Evolutionary conservation across 2,329 filamentous ascomycete genomes (phyloP).

Genomic region (Plenodomus lindquistii): DNA sequence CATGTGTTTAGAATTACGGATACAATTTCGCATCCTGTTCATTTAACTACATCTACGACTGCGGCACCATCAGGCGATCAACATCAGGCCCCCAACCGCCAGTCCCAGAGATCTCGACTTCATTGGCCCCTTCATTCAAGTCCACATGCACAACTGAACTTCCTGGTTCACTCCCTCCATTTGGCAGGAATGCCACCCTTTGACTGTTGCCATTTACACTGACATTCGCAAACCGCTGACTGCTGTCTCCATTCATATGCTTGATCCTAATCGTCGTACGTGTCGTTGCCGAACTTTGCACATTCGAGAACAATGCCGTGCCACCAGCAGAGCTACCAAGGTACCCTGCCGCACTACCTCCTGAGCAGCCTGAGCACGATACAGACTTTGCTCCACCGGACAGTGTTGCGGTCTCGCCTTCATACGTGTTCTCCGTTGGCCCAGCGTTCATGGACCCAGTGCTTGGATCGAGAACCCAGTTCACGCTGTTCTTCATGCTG

Average conservation of each 20-base stretch:
- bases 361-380: slow-evolving; percentile 58
- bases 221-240: slow-evolving; percentile 58
- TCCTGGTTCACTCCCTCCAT: slow-evolving; percentile 50
- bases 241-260: slow-evolving; percentile 60
- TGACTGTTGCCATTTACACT: slow-evolving; percentile 59
- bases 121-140: slow-evolving; percentile 55
- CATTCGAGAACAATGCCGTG: slow-evolving; percentile 52
- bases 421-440: slow-evolving; percentile 53
- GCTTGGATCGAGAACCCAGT: slow-evolving; percentile 57
- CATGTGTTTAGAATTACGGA: too few species aligned
- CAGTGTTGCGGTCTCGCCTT: slow-evolving; percentile 56
- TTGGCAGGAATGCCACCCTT: slow-evolving; percentile 60
- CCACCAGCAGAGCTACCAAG: slow-evolving; percentile 52
- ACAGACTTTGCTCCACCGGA: slow-evolving; percentile 52
- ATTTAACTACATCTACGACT: slow-evolving; percentile 26
- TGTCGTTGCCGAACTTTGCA: slow-evolving; percentile 51
- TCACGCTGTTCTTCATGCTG: slow-evolving; percentile 55
- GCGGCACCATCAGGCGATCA: slow-evolving; percentile 59
- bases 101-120: slow-evolving; percentile 51
- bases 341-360: slow-evolving; percentile 55
- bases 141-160: slow-evolving; percentile 55
- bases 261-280: slow-evolving; percentile 59
- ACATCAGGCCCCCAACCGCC: slow-evolving; percentile 57
- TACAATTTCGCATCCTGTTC: background rate
- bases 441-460: slow-evolving; percentile 52